phyloP scores from a whole-genome alignment of 371 early-diverging fungal species.

The Mucor velutinosus region DNA sequence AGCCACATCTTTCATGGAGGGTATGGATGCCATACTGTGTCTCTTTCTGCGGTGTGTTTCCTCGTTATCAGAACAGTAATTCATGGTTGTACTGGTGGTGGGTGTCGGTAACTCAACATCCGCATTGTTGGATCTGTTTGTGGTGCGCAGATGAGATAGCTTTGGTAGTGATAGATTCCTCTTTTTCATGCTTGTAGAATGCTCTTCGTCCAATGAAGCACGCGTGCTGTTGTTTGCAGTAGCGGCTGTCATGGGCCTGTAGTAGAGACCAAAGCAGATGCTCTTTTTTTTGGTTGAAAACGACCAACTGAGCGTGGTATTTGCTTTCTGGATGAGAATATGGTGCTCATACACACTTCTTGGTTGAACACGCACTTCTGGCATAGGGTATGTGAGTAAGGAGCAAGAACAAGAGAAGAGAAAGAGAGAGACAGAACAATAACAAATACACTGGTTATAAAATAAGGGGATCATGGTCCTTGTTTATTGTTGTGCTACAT shows the following conservation, averaged over 20 bases:
- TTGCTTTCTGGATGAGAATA: conserved; percentile 64
- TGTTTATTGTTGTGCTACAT: conserved; percentile 1
- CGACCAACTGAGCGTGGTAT: conserved; percentile 81
- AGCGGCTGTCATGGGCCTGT: neutral
- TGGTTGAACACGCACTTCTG: conserved; percentile 73
- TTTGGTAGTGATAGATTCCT: conserved; percentile 2
- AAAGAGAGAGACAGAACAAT: neutral
- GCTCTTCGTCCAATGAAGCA: conserved; percentile 6
- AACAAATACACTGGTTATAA: neutral
- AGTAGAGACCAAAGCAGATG: conserved; percentile 84
- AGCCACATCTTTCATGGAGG: neutral
- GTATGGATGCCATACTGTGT: neutral
- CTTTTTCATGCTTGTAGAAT: neutral
- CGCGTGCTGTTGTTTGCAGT: neutral
- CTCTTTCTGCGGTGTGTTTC: neutral
- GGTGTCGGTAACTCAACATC: conserved; percentile 3
- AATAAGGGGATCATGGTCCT: conserved; percentile 7
- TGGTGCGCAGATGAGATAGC: neutral
- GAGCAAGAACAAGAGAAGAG: neutral
- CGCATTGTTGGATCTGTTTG: neutral
- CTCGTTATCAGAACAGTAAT: neutral
- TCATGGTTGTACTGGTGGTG: neutral
- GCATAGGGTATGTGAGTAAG: conserved; percentile 55
- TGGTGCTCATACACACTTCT: conserved; percentile 80
- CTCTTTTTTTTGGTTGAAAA: conserved; percentile 86